phyloP scores from a whole-genome alignment of 768 basidiomycete genomes.

The Rhizopogon vesiculosus region DNA sequence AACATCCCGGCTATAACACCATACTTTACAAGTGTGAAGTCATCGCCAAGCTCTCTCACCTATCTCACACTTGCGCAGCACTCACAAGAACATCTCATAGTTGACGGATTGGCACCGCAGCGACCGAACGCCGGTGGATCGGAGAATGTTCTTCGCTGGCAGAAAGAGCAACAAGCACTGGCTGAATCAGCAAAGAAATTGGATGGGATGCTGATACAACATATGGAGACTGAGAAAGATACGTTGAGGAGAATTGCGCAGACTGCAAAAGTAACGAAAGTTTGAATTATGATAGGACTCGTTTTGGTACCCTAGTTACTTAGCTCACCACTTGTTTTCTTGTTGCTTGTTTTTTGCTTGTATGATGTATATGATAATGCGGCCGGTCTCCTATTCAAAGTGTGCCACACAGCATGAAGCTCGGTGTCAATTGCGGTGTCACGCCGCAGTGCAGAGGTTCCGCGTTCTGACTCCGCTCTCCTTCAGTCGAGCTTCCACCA shows the following conservation, averaged over 20 bases:
- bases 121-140: conserved; percentile 11
- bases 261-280: conserved; percentile 31
- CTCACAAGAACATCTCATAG: conserved; percentile 34
- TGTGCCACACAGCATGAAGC: background rate
- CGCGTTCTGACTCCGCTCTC: conserved; percentile 30
- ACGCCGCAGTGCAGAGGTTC: conserved; percentile 4
- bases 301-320: background rate
- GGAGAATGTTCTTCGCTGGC: conserved; percentile 25
- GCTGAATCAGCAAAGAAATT: conserved; percentile 61
- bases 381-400: conserved; percentile 8
- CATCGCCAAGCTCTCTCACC: conserved; percentile 25
- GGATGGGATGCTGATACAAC: conserved; percentile 77
- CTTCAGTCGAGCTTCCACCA: conserved; percentile 5
- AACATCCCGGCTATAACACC: conserved; percentile 40
- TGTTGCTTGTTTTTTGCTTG: conserved; percentile 12
- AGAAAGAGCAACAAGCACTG: conserved; percentile 27
- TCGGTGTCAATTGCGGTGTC: background rate
- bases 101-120: conserved; percentile 6
- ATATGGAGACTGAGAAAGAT: conserved; percentile 82
- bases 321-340: background rate
- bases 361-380: conserved; percentile 19
- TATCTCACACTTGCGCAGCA: conserved; percentile 33
- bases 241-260: conserved; percentile 71
- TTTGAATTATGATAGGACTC: conserved; percentile 13
- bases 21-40: conserved; percentile 45